Evolutionary conservation across 2,329 filamentous ascomycete species (phyloP), one percentile per base, ranked within the genome.

Genomic region (Acrocalymma vagum): DNA sequence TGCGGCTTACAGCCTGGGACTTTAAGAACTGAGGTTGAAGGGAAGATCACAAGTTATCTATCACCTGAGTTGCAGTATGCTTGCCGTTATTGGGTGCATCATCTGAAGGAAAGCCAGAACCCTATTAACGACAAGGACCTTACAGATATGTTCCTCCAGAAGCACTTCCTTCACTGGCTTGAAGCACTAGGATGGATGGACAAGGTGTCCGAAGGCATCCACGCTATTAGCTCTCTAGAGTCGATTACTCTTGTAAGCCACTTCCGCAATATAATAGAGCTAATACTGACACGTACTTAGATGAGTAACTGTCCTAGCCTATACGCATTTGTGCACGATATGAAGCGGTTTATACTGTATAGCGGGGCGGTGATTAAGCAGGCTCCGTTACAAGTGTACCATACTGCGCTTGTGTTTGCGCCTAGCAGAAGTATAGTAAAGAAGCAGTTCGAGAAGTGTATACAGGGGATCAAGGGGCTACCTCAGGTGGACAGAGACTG

Each of bases 131-230:
- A 67, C 37, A 38, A 42, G 5, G 47, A 55, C 26, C 14, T 51
- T 20, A 53, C 62, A 3, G 39, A 70, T 37, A 1, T 25, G 0
- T 75, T 75, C 39, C 42, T 76, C 6, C 38, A 51, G 6, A 2
- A 40, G 6, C 63, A 73, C 22, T 60, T n/a, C n/a, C n/a, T n/a
- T n/a, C n/a, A n/a, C n/a, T n/a, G n/a, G n/a, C n/a, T n/a, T n/a
- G n/a, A n/a, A 74, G 23, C 68, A 74, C 55, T 76, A 1, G 68
- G 70, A 32, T 58, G 72, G 4, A 40, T 70, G 13, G 24, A 33
- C 5, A 38, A 48, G 26, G 14, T 64, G 75, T n/a, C n/a, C n/a
- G n/a, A n/a, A n/a, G n/a, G n/a, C n/a, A n/a, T n/a, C n/a, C 16
- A 14, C 18, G 29, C 29, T 10, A 32, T 32, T 13, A 22, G 29